These are phyloP conservation scores for Aspergillus ustus DNA, from an alignment of 2,329 filamentous ascomycete genomes.

Conservation along the genomic window DNA sequence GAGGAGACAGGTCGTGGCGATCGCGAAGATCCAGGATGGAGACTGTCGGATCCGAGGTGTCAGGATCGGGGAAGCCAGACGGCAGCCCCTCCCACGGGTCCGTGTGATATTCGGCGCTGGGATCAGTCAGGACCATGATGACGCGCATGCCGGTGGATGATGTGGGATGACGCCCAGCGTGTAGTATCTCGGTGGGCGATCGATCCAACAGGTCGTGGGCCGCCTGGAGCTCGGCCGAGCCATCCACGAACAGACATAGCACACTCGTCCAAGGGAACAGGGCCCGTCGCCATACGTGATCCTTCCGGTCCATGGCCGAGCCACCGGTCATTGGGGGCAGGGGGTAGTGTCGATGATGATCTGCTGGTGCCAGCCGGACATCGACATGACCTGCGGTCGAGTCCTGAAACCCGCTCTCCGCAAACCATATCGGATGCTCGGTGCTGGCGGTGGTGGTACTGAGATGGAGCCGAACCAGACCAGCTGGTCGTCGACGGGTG, in stretches of 20 bases:
- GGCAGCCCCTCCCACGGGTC: slow-evolving; percentile 3
- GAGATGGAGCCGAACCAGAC: slow-evolving; percentile 20
- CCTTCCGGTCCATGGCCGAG: neutral
- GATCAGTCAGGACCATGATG: slow-evolving; percentile 18
- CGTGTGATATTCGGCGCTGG: slow-evolving; percentile 4
- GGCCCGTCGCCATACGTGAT: slow-evolving; percentile 3
- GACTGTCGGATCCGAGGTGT: neutral
- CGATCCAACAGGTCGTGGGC: slow-evolving; percentile 14
- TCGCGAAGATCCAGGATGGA: slow-evolving; percentile 21
- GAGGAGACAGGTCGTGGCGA: slow-evolving; percentile 18
- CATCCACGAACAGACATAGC: slow-evolving; percentile 23
- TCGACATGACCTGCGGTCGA: neutral
- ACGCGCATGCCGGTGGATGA: slow-evolving; percentile 4
- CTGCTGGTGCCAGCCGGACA: neutral
- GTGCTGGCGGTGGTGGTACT: slow-evolving; percentile 16
- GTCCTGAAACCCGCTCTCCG: slow-evolving; percentile 15
- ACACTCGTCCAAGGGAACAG: slow-evolving; percentile 23
- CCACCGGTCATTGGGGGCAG: slow-evolving; percentile 5
- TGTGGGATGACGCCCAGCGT: neutral
- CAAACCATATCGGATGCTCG: slow-evolving; percentile 20
- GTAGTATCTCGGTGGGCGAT: slow-evolving; percentile 5
- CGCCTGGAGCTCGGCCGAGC: slow-evolving; percentile 14
- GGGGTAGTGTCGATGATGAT: neutral
- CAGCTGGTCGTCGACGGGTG: slow-evolving; percentile 13
- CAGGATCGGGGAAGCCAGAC: slow-evolving; percentile 2